These are phyloP conservation scores for Lachancea lanzarotensis DNA, from an alignment of 805 yeast species.

Conservation along the genomic window DNA sequence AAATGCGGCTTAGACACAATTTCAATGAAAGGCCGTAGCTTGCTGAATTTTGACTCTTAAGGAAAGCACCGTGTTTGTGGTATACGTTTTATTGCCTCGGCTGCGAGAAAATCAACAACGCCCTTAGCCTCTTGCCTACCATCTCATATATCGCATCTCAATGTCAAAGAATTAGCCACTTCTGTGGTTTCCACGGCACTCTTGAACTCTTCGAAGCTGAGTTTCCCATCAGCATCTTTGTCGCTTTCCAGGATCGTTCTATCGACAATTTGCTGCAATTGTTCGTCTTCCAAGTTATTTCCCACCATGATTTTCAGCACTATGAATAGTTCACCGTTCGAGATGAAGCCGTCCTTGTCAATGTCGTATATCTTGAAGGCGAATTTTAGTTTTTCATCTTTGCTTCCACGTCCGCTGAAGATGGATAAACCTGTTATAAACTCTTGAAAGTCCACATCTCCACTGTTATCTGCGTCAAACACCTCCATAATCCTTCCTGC, in stretches of 20 bases:
- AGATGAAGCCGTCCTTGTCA: conserved; percentile 89
- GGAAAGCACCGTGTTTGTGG: too few species aligned
- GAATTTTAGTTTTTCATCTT: conserved; percentile 75
- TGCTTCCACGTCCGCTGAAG: conserved; percentile 76
- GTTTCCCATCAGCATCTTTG: conserved; percentile 74
- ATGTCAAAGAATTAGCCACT: conserved; percentile 54
- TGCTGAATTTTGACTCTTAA: too few species aligned
- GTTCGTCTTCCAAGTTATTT: conserved; percentile 73
- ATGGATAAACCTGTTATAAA: conserved; percentile 82
- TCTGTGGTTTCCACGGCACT: conserved; percentile 51
- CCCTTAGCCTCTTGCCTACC: background rate
- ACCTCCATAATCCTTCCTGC: conserved; percentile 89
- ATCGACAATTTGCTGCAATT: conserved; percentile 94
- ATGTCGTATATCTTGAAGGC: conserved; percentile 93
- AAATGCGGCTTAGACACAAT: too few species aligned
- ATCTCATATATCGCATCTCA: conserved; percentile 35
- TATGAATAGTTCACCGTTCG: conserved; percentile 89
- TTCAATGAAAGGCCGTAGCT: too few species aligned
- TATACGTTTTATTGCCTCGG: too few species aligned
- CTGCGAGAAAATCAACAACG: background rate
- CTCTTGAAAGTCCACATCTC: conserved; percentile 92
- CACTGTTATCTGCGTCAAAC: conserved; percentile 87
- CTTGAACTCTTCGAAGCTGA: conserved; percentile 82
- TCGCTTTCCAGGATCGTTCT: conserved; percentile 93
- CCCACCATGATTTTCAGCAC: conserved; percentile 98